Evolutionary conservation across 495 filamentous ascomycete species (phyloP).

Genomic region (Daldinia caldariorum): DNA sequence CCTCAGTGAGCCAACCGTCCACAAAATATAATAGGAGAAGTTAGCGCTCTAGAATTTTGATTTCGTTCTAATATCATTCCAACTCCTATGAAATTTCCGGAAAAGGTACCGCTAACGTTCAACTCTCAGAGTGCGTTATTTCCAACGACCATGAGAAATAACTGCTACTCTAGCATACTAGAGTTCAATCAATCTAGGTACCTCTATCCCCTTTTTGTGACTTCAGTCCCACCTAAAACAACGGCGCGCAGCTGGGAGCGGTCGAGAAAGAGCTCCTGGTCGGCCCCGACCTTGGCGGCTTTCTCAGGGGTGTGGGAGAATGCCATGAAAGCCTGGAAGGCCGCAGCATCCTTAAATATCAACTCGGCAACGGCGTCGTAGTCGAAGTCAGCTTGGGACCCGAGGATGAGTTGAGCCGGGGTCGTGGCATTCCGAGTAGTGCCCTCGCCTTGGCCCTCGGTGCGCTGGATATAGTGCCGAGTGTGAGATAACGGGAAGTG

Average conservation of each 20-base stretch:
- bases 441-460: constrained; percentile 13
- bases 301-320: constrained; percentile 40
- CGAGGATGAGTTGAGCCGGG: constrained; percentile 49
- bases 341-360: constrained; percentile 48
- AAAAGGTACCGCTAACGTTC: neutral
- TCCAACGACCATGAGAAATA: neutral
- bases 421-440: constrained; percentile 20
- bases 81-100: neutral
- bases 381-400: constrained; percentile 53
- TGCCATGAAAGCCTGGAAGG: constrained; percentile 45
- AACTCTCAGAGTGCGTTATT: neutral
- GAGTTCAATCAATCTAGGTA: neutral
- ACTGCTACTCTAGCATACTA: neutral
- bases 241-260: constrained; percentile 41
- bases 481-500: constrained; percentile 44
- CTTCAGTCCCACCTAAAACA: constrained; percentile 44
- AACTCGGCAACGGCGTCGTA: constrained; percentile 54
- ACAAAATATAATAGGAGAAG: neutral
- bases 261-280: constrained; percentile 53
- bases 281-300: constrained; percentile 33
- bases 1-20: too few species aligned
- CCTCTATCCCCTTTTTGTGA: constrained; percentile 14
- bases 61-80: neutral
- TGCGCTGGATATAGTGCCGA: constrained; percentile 48
- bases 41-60: neutral